These are phyloP conservation scores for Aspergillus indologenus DNA, from an alignment of 495 filamentous ascomycete species.

Conservation along the genomic window DNA sequence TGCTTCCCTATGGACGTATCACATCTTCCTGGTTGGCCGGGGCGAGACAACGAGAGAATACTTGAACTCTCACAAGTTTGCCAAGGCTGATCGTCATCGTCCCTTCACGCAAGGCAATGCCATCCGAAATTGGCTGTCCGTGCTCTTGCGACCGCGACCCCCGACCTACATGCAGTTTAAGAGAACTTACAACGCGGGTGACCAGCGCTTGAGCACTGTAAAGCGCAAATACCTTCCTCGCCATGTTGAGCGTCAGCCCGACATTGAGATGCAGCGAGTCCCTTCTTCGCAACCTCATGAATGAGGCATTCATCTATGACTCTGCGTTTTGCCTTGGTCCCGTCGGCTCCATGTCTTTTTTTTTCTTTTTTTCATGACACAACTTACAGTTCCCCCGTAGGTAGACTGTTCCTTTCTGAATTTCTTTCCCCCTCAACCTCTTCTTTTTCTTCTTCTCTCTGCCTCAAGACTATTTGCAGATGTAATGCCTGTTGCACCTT, in stretches of 20 bases:
- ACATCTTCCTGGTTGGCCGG: conserved; percentile 81
- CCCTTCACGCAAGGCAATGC: conserved; percentile 80
- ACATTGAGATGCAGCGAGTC: conserved; percentile 61
- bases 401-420: conserved; percentile 2
- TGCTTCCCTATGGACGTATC: conserved; percentile 77
- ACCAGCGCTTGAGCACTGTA: conserved; percentile 73
- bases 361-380: conserved; percentile 7
- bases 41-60: conserved; percentile 97
- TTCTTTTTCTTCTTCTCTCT: conserved; percentile 8
- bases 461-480: conserved; percentile 7
- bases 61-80: conserved; percentile 90
- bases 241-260: conserved; percentile 51
- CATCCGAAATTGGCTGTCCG: conserved; percentile 75
- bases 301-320: not conserved
- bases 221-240: conserved; percentile 53
- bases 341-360: conserved; percentile 4
- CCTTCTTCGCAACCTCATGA: conserved; percentile 16
- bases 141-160: conserved; percentile 77
- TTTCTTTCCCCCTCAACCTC: conserved; percentile 2
- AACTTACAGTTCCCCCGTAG: not conserved
- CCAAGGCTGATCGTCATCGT: conserved; percentile 84
- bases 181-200: conserved; percentile 67
- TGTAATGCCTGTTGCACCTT: conserved; percentile 10
- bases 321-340: not conserved
- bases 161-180: conserved; percentile 93